Evolutionary conservation across 2,329 filamentous ascomycete genomes (phyloP), one percentile per base, ranked within the genome.

Genomic region (Aspergillus neoniger): DNA sequence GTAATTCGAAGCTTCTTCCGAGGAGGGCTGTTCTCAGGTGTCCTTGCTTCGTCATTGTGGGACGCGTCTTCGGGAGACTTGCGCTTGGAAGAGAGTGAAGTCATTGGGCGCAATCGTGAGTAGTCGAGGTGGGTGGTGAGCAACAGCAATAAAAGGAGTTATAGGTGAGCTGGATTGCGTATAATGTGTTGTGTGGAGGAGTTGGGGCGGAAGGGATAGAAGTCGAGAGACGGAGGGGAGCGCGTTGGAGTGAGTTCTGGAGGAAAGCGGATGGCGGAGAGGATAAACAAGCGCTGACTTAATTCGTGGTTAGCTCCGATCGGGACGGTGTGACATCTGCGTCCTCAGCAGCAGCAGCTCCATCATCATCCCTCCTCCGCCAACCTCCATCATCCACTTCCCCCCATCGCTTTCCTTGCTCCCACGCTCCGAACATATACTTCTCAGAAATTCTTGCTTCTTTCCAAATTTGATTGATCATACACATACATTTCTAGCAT

Each of bases 1-100:
- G 87, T 88, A 64, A 94, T 84, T 47, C 83, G 86, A 61, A 84
- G 78, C 70, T 79, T 83, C 77, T 85, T 89, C 76, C 84, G 88
- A 57, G 84, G 82, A 2, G 89, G 88, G 69, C 86, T 89, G 73
- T 79, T 74, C 30, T 71, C 74, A 8, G 80, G 79, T 21, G 80
- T 79, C 63, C 68, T 73, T 57, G 72, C 76, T 51, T 74, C 57
- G 81, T 81, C 61, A 80, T 79, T 83, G 85, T 86, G 57, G 49
- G 74, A 63, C 57, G 61, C 66, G 62, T 76, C 70, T 57, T 72
- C 73, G 51, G 71, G 70, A 36, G 76, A 77, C 65, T 79, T 80
- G 60, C 75, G 72, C 65, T 78, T 81, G 53, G 70, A 67, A 28
- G 72, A 53, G 49, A 69, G 57, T 30, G 75, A 69, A 62, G 75